These are phyloP conservation scores for Dipodascopsis tothii DNA, from an alignment of 805 yeast species.

Conservation along the genomic window DNA sequence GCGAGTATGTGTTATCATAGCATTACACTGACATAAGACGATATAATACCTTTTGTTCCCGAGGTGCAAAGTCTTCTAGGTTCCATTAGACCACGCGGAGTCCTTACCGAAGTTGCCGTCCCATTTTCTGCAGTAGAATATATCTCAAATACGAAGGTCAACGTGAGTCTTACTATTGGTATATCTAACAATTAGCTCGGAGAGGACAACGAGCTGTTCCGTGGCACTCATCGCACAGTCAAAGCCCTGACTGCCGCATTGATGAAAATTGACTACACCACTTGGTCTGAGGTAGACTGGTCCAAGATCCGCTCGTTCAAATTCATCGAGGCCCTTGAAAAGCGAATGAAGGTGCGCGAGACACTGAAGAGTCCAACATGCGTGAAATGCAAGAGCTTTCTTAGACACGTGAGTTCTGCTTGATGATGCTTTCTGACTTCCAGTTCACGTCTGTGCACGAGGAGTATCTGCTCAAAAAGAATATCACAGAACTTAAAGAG, in stretches of 20 bases:
- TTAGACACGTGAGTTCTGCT: constrained; percentile 12
- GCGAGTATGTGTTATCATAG: not conserved
- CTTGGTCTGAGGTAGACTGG: constrained; percentile 43
- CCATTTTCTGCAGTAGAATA: constrained; percentile 40
- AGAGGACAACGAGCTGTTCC: constrained; percentile 4
- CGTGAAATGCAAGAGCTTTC: constrained; percentile 32
- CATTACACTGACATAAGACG: not conserved
- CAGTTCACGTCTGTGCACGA: constrained; percentile 36
- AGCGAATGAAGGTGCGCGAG: constrained; percentile 34
- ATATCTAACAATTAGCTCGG: no score
- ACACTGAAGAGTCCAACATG: constrained; percentile 30
- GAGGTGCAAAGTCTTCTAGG: constrained; percentile 5
- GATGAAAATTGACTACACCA: constrained; percentile 3
- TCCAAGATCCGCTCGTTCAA: constrained; percentile 32
- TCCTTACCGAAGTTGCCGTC: constrained; percentile 31
- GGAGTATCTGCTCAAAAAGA: constrained; percentile 40
- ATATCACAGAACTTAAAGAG: constrained; percentile 50
- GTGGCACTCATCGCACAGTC: constrained; percentile 3
- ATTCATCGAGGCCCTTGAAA: constrained; percentile 34
- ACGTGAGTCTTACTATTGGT: constrained; percentile 1
- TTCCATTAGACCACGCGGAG: constrained; percentile 4
- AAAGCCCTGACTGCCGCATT: constrained; percentile 7
- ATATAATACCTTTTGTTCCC: constrained; percentile 16
- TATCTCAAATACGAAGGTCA: constrained; percentile 34
- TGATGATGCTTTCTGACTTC: not conserved